Base-by-base conservation (phyloP, 768 basidiomycete genomes). In the Suillus brevipes region DNA sequence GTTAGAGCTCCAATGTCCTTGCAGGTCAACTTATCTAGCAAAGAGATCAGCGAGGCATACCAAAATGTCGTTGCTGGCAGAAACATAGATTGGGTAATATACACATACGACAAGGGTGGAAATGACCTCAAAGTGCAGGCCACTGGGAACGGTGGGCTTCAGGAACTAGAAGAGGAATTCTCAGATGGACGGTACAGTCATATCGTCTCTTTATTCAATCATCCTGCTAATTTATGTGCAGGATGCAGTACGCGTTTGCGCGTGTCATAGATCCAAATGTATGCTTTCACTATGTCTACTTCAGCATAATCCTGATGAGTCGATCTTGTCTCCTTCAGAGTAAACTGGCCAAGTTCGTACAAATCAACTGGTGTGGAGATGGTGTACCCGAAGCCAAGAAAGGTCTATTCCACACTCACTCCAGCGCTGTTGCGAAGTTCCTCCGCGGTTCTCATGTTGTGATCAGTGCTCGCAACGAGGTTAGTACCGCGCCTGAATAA, bases 361-460 rank as follows among this genome's bases (percentile, higher is more conserved):
- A 97, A 73, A 90, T 99, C 77, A 94, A 95, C 71, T 97, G 97
- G 96, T 95, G 94, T 70, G 97, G 97, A 52, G 96, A 97, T 72
- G 97, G 97, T 64, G 97, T 99, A 1, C 97, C 97, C 14, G 94
- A 89, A 75, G 82, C 83, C 23, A 90, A 92, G 78, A 99, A 99
- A 75, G 97, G 97, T 9, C 82, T 97, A 28, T 97, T 97, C 80
- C 90, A 94, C 72, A 89, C 88, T 9, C 96, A 98, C 75, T 87
- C 94, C 8, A 84, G 85, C 53, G 84, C 94, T 2, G 91, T 99
- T 10, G 84, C 89, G 49, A 86, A 81, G 64, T 96, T 90, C 76
- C 82, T 99, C 53, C 88, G 88, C 7, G 93, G 92, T 47, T 85
- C 89, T 0, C 95, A 97, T 73, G 90, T 96, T 67, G 90, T 92